Evolutionary conservation across 345 rosid species (phyloP).

Genomic region (Corchorus olitorius): DNA sequence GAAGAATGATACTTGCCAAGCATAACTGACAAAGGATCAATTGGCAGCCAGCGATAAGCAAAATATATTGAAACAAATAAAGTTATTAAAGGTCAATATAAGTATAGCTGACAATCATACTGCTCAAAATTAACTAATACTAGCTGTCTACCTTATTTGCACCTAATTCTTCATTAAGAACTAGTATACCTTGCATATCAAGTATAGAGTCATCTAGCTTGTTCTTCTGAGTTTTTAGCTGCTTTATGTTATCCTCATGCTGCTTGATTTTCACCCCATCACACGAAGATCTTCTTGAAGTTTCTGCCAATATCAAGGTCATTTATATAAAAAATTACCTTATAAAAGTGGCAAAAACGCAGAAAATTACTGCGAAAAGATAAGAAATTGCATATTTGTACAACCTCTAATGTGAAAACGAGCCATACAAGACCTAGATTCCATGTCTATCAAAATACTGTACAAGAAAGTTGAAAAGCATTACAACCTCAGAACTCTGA

Average conservation of each 20-base stretch:
- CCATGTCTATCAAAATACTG: not conserved
- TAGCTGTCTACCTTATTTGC: constrained; percentile 9
- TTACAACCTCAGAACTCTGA: constrained; percentile 44
- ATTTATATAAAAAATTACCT: constrained; percentile 10
- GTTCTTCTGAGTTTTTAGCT: constrained; percentile 46
- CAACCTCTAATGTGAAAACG: not conserved
- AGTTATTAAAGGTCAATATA: not conserved
- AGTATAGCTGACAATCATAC: not conserved
- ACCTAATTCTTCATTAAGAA: not conserved
- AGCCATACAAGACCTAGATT: not conserved
- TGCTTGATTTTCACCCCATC: constrained; percentile 57
- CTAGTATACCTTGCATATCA: constrained; percentile 56
- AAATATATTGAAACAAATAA: constrained; percentile 9
- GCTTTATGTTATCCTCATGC: constrained; percentile 58
- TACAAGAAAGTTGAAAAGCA: constrained; percentile 1
- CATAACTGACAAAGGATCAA: constrained; percentile 44
- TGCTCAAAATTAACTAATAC: constrained; percentile 1
- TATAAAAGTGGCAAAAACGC: not conserved
- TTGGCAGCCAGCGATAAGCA: constrained; percentile 5
- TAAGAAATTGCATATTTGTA: not conserved
- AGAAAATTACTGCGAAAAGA: not conserved
- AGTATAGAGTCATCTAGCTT: constrained; percentile 60
- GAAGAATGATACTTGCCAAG: constrained; percentile 64
- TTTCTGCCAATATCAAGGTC: constrained; percentile 39
- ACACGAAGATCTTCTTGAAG: constrained; percentile 61